Conservation (phyloP, 73 alveolate genomes). For the Diophrys appendiculata region DNA sequence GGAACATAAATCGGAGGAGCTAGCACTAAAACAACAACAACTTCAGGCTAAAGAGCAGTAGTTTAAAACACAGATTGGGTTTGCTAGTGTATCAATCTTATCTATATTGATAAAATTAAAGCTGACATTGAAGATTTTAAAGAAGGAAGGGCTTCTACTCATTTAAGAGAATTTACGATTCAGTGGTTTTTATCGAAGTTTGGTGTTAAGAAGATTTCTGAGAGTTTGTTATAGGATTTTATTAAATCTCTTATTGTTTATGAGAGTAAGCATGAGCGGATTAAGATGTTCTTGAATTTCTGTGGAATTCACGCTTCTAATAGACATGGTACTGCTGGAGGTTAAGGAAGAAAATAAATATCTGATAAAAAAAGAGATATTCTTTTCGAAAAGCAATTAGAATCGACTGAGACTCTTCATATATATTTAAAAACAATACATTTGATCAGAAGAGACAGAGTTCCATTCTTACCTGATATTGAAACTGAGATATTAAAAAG, state of each 20-base stretch:
- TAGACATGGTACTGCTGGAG: neutral
- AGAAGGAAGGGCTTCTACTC: slow-evolving; percentile 26
- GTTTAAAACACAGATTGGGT: slow-evolving; percentile 43
- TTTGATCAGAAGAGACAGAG: slow-evolving; percentile 24
- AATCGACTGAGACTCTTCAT: slow-evolving; percentile 48
- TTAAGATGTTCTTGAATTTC: slow-evolving; percentile 50
- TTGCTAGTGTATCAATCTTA: slow-evolving; percentile 17
- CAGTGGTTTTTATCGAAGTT: slow-evolving; percentile 55
- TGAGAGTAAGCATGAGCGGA: slow-evolving; percentile 42
- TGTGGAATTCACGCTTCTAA: slow-evolving; percentile 46
- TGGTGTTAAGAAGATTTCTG: slow-evolving; percentile 49
- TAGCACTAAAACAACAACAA: slow-evolving; percentile 20
- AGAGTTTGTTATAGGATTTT: slow-evolving; percentile 40
- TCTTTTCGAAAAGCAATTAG: slow-evolving; percentile 44
- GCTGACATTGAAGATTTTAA: slow-evolving; percentile 54
- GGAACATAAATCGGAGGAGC: too few species aligned
- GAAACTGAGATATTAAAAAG: slow-evolving; percentile 37
- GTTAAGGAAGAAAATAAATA: too few species aligned
- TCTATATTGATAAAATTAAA: slow-evolving; percentile 43
- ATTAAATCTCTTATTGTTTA: slow-evolving; percentile 26
- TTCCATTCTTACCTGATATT: slow-evolving; percentile 59
- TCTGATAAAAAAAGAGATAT: slow-evolving; percentile 38
- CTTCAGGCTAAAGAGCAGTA: slow-evolving; percentile 32
- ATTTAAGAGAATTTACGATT: slow-evolving; percentile 35
- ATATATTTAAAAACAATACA: slow-evolving; percentile 46